phyloP scores from a whole-genome alignment of 73 alveolate species.

The Tetrahymena borealis region DNA sequence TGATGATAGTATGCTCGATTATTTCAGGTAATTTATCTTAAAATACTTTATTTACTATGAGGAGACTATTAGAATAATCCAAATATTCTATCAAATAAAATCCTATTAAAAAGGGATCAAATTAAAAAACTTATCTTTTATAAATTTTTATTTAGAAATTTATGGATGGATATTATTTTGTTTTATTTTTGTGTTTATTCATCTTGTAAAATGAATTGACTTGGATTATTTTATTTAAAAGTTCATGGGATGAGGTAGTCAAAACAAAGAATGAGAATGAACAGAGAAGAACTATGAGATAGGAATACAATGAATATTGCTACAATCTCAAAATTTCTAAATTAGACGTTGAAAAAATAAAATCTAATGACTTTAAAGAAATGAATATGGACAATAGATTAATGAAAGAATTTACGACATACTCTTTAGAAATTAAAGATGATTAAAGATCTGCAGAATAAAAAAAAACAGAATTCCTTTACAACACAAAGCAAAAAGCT shows the following conservation, averaged over 20 bases:
- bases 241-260: not conserved
- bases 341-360: not conserved
- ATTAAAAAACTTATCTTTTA: no score
- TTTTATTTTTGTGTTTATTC: no score
- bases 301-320: not conserved
- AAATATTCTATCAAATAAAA: no score
- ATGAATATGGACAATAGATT: not conserved
- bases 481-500: not conserved
- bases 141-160: no score
- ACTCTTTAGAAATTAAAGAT: not conserved
- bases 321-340: not conserved
- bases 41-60: no score
- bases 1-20: not conserved
- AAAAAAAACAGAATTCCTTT: not conserved
- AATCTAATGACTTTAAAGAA: not conserved
- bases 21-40: not conserved
- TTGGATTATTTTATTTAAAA: not conserved
- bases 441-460: not conserved
- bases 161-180: no score
- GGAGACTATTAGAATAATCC: no score
- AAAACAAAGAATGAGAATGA: not conserved
- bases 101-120: no score
- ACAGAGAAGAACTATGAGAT: not conserved
- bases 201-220: no score
- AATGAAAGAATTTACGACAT: not conserved